Evolutionary conservation across 2,329 filamentous ascomycete species (phyloP).

Genomic region (Hypoxylon sp.): DNA sequence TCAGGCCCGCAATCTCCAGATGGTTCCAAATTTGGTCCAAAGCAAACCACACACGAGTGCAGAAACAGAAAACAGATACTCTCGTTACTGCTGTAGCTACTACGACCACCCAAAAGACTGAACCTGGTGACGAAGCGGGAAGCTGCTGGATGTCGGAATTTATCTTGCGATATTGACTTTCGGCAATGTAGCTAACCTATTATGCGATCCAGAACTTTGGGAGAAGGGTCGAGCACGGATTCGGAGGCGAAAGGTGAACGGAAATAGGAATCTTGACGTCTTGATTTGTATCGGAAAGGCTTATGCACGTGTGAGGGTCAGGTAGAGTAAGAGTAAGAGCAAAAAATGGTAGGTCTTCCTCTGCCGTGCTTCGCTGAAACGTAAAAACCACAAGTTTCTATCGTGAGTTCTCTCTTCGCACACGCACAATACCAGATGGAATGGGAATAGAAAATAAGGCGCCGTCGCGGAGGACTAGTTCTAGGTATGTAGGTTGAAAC

Average conservation of each 20-base stretch:
- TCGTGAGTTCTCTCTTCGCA: constrained; percentile 21
- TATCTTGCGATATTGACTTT: constrained; percentile 27
- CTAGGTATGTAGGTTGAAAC: constrained; percentile 29
- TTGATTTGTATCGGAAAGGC: constrained; percentile 16
- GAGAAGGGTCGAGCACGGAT: constrained; percentile 2
- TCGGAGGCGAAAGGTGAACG: constrained; percentile 4
- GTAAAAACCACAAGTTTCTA: constrained; percentile 38
- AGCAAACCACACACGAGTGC: constrained; percentile 22
- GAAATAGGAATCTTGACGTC: constrained; percentile 11
- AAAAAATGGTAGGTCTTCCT: constrained; percentile 19
- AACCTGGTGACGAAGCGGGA: constrained; percentile 21
- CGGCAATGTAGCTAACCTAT: constrained; percentile 30
- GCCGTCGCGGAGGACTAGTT: constrained; percentile 31
- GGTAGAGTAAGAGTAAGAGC: constrained; percentile 22
- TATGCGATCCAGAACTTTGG: constrained; percentile 20
- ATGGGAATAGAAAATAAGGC: constrained; percentile 25
- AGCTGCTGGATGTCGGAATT: constrained; percentile 20
- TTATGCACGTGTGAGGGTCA: constrained; percentile 21
- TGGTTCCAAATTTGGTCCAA: constrained; percentile 30
- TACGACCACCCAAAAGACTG: not conserved
- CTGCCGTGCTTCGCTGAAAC: constrained; percentile 29
- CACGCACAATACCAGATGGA: constrained; percentile 21
- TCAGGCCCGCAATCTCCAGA: constrained; percentile 12
- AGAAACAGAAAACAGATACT: constrained; percentile 15
- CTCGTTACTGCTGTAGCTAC: not conserved